phyloP scores from a whole-genome alignment of 148 eudicot genomes.

The Camellia japonica region DNA sequence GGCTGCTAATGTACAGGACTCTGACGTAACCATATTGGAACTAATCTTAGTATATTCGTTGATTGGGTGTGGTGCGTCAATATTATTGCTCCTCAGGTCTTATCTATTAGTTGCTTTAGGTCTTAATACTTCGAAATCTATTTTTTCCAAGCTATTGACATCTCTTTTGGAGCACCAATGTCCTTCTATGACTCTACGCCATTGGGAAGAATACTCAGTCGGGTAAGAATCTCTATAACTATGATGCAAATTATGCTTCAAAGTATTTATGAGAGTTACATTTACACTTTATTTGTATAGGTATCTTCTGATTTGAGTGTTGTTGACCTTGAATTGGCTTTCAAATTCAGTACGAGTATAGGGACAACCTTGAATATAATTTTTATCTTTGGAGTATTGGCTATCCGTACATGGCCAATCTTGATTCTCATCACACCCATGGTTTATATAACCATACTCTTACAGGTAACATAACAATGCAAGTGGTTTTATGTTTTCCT shows the following conservation, averaged over 20 bases:
- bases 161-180: constrained; percentile 65
- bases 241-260: neutral
- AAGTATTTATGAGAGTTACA: neutral
- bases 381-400: constrained; percentile 43
- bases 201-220: constrained; percentile 56
- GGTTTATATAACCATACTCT: constrained; percentile 37
- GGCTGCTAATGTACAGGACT: constrained; percentile 41
- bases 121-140: constrained; percentile 39
- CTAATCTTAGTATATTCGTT: constrained; percentile 31
- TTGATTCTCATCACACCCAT: constrained; percentile 44
- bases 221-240: constrained; percentile 35
- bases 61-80: constrained; percentile 32
- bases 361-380: constrained; percentile 37
- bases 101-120: constrained; percentile 34
- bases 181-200: constrained; percentile 66
- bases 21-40: constrained; percentile 16
- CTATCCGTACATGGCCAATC: constrained; percentile 54
- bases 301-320: constrained; percentile 51
- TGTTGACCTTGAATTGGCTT: constrained; percentile 51
- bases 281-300: constrained; percentile 16
- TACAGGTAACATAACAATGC: constrained; percentile 44
- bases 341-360: constrained; percentile 26
- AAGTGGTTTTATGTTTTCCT: neutral
- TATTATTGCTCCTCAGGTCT: constrained; percentile 40
- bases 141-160: constrained; percentile 41